phyloP scores from a whole-genome alignment of 257 asterid species.

The Solanum sitiens region DNA sequence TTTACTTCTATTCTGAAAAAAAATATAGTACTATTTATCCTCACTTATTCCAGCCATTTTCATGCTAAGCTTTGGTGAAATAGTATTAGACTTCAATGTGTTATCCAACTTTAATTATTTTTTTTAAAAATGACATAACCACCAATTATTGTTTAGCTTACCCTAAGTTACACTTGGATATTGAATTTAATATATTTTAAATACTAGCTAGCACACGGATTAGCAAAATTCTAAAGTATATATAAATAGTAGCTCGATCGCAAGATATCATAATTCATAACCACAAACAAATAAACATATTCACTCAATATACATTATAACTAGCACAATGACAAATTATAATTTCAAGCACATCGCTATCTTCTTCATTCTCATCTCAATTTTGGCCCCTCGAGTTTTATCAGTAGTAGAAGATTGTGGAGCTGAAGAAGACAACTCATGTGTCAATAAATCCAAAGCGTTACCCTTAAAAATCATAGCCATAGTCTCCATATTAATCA shows the following conservation, averaged over 20 bases:
- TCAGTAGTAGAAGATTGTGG: conserved; percentile 8
- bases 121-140: neutral
- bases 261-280: neutral
- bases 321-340: neutral
- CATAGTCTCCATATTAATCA: conserved; percentile 4
- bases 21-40: too few relatives aligned
- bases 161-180: neutral
- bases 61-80: neutral
- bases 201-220: neutral
- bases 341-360: neutral
- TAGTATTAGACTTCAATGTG: neutral
- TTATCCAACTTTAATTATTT: neutral
- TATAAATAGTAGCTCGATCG: neutral
- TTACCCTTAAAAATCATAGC: conserved; percentile 11
- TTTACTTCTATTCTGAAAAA: neutral
- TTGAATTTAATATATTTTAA: neutral
- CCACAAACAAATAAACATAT: too few relatives aligned
- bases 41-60: neutral
- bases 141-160: neutral
- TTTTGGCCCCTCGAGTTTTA: neutral
- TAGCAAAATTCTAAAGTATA: neutral
- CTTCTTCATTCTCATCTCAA: neutral
- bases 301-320: too few relatives aligned
- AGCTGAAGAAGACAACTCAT: neutral
- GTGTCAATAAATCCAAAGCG: conserved; percentile 3